Conservation (phyloP, 805 yeast genomes). For the Saccharomycodes ludwigii region DNA sequence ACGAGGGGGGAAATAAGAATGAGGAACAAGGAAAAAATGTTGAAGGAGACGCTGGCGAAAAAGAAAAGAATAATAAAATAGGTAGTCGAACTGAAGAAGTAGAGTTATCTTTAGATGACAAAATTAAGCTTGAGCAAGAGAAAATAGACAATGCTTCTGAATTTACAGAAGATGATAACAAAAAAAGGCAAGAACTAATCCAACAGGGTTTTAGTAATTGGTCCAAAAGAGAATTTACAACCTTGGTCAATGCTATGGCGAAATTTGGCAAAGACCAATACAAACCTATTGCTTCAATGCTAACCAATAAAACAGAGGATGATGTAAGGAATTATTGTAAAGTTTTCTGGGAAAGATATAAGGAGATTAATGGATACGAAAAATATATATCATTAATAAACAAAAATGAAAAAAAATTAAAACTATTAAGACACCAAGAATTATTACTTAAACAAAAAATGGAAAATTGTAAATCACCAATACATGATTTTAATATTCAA, state of each 20-base stretch:
- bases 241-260: slow-evolving; percentile 57
- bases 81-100: slow-evolving; percentile 3
- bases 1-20: slow-evolving; percentile 6
- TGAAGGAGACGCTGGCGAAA: slow-evolving; percentile 3
- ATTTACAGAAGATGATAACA: slow-evolving; percentile 50
- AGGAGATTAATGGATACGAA: slow-evolving; percentile 55
- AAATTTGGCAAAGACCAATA: slow-evolving; percentile 47
- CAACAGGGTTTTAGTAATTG: slow-evolving; percentile 50
- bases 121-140: slow-evolving; percentile 33
- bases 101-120: slow-evolving; percentile 12
- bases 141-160: slow-evolving; percentile 44
- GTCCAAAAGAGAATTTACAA: slow-evolving; percentile 66
- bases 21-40: slow-evolving; percentile 7
- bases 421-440: slow-evolving; percentile 42
- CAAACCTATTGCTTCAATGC: slow-evolving; percentile 36
- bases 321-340: slow-evolving; percentile 49
- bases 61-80: background rate
- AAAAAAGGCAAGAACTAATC: slow-evolving; percentile 39
- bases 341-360: slow-evolving; percentile 51
- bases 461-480: slow-evolving; percentile 41
- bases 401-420: slow-evolving; percentile 55
- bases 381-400: slow-evolving; percentile 64
- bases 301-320: slow-evolving; percentile 43
- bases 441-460: slow-evolving; percentile 41
- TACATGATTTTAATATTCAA: slow-evolving; percentile 49